A percentile compares a stretch with the other conserved stretches of the same genome.
phyloP scores from a whole-genome alignment of 768 basidiomycete genomes.

The Tulasnella calospora region DNA sequence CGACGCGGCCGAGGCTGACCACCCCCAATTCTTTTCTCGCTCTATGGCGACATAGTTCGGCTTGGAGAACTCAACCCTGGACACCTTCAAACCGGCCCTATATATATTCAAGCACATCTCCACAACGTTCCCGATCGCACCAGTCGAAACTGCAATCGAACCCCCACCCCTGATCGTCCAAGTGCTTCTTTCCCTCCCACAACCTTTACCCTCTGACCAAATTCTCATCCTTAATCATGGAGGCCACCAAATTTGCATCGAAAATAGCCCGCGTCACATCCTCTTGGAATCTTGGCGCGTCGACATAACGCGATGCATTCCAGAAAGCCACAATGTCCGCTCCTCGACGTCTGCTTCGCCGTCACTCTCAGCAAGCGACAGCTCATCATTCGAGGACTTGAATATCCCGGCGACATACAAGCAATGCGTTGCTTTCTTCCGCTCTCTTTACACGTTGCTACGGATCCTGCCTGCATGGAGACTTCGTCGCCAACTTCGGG shows the following conservation, averaged over 20 bases:
- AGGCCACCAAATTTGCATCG: conserved; percentile 49
- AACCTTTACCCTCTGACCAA: conserved; percentile 39
- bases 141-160: too few species aligned
- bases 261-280: conserved; percentile 62
- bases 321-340: conserved; percentile 21
- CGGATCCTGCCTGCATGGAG: conserved; percentile 74
- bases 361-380: conserved; percentile 31
- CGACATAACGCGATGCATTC: conserved; percentile 37
- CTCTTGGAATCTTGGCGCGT: conserved; percentile 72
- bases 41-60: too few species aligned
- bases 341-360: conserved; percentile 31
- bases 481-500: conserved; percentile 55
- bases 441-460: conserved; percentile 67
- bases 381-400: conserved; percentile 40
- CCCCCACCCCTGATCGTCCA: conserved; percentile 1
- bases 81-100: too few species aligned
- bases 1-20: too few species aligned
- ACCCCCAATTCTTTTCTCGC: too few species aligned
- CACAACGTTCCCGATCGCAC: too few species aligned
- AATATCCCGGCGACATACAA: conserved; percentile 77
- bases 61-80: too few species aligned
- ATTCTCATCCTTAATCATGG: conserved; percentile 50
- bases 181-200: not conserved
- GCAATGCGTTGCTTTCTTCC: conserved; percentile 74
- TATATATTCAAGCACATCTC: too few species aligned